Base-by-base conservation (phyloP, 495 filamentous ascomycete species). In the Aspergillus panamensis region DNA sequence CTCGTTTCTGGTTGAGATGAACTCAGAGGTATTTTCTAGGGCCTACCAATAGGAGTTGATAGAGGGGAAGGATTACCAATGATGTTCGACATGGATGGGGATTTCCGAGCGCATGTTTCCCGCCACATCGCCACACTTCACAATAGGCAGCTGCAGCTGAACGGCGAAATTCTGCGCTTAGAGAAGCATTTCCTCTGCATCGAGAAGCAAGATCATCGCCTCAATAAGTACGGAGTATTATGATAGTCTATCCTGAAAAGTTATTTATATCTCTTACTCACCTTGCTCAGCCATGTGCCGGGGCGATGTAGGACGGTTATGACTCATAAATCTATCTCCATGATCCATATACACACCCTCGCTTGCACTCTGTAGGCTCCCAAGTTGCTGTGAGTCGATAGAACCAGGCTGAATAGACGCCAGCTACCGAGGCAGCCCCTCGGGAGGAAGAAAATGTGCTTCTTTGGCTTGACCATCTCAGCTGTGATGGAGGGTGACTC, bases 51-150 rank as follows among this genome's bases (percentile, higher is more conserved):
- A 16, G 19, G 42, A 21, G 19, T 20, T 3, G 6, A 3, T 6
- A 45, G 42, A 17, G 16, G 42, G 17, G 19, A 3, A 20, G 37
- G 42, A 45, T 17, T 19, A 45, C 20, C 52, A 20, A 31, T 48
- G 43, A 48, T 37, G 14, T 48, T 39, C 53, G 35, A 30, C 53
- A 47, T 30, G 42, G 52, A 45, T 45, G 42, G 35, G 35, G 20
- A 42, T 43, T 29, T 33, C 50, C 21, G 25, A 48, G 30, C 30
- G 21, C 47, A 57, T 35, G 8, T 8, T 19, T 42, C 39, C 47
- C 55, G 55, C 55, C 55, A 58, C 55, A 58, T 49, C 35, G 55
- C 55, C 56, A 52, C 56, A 52, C 48, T 40, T 29, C 56, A 32
- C 25, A 52, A 52, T 58, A 58, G 55, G 56, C 56, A 52, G 29